A percentile compares a stretch with the other conserved stretches of the same genome.
Evolutionary conservation across 176 grass and related monocot species (phyloP).

Genomic region (Juncus inflexus): DNA sequence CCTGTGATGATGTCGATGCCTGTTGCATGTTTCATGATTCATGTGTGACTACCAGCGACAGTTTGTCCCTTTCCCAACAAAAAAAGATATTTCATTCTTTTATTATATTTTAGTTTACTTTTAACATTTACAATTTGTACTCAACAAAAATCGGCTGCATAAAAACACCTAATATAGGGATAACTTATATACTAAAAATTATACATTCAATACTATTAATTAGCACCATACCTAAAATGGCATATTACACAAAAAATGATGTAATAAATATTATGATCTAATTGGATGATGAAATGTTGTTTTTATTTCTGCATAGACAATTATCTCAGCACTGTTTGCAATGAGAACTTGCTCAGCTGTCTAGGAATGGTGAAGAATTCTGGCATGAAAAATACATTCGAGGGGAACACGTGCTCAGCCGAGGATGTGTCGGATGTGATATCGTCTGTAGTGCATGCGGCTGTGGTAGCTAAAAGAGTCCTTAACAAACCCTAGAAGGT

Average conservation of each 20-base stretch:
- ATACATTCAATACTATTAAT: too few relatives aligned
- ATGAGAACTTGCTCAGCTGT: conserved; percentile 79
- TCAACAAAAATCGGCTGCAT: too few relatives aligned
- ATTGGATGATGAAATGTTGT: too few relatives aligned
- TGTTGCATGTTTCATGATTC: conserved; percentile 93
- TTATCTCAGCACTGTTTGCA: conserved; percentile 76
- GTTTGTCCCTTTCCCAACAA: neutral
- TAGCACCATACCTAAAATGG: too few relatives aligned
- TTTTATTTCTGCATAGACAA: conserved; percentile 39
- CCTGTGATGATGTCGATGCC: conserved; percentile 82
- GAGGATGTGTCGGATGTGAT: conserved; percentile 70
- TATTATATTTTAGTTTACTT: neutral
- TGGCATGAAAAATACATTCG: conserved; percentile 41
- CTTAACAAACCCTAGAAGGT: conserved; percentile 50
- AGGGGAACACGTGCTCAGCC: conserved; percentile 58
- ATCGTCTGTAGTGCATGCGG: conserved; percentile 55
- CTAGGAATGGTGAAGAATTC: conserved; percentile 33
- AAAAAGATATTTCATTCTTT: neutral
- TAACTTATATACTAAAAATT: too few relatives aligned
- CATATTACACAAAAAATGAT: too few relatives aligned
- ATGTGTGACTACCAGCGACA: conserved; percentile 56
- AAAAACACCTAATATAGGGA: too few relatives aligned
- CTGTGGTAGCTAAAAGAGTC: conserved; percentile 48
- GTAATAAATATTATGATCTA: neutral
- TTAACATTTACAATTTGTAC: too few relatives aligned